Evolutionary conservation across 352 stramenopile genomes (phyloP).

Genomic region (Pythium aristosporum): DNA sequence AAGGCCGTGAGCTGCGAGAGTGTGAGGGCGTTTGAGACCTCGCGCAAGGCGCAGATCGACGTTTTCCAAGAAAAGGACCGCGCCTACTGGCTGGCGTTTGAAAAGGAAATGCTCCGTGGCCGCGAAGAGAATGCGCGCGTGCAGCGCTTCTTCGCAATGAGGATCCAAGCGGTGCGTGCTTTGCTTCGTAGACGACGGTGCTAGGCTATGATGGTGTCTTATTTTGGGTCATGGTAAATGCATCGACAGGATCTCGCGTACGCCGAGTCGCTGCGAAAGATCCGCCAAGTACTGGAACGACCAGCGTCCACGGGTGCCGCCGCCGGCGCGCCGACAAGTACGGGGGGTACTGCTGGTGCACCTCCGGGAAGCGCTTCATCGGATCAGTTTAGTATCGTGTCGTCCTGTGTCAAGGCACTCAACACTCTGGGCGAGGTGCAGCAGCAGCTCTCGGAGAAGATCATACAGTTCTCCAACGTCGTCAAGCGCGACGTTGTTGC

Average conservation of each 20-base stretch:
- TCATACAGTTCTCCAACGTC: slow-evolving; percentile 69
- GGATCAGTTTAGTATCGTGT: slow-evolving; percentile 37
- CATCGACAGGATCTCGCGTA: slow-evolving; percentile 58
- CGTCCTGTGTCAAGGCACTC: slow-evolving; percentile 60
- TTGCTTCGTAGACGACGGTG: background rate
- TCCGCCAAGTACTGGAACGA: slow-evolving; percentile 54
- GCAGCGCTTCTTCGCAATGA: slow-evolving; percentile 66
- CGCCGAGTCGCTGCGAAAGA: slow-evolving; percentile 63
- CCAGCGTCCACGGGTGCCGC: slow-evolving; percentile 14
- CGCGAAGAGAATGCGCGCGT: slow-evolving; percentile 65
- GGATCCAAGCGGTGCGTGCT: slow-evolving; percentile 53
- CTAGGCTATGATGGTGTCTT: too few species aligned
- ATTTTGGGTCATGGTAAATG: background rate
- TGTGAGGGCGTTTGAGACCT: slow-evolving; percentile 64
- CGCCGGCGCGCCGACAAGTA: slow-evolving; percentile 1
- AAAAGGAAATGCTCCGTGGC: slow-evolving; percentile 64
- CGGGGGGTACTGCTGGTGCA: background rate
- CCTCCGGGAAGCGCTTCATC: background rate
- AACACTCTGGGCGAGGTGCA: slow-evolving; percentile 66
- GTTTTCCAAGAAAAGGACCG: slow-evolving; percentile 63
- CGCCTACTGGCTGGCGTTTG: slow-evolving; percentile 77
- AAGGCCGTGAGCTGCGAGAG: slow-evolving; percentile 56
- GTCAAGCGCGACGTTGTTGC: slow-evolving; percentile 69
- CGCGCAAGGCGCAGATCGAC: slow-evolving; percentile 71
- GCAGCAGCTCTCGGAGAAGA: slow-evolving; percentile 76